Percentiles rank a stretch among this genome's conserved stretches.
phyloP scores from a whole-genome alignment of 257 asterid genomes.

The Sherardia arvensis region DNA sequence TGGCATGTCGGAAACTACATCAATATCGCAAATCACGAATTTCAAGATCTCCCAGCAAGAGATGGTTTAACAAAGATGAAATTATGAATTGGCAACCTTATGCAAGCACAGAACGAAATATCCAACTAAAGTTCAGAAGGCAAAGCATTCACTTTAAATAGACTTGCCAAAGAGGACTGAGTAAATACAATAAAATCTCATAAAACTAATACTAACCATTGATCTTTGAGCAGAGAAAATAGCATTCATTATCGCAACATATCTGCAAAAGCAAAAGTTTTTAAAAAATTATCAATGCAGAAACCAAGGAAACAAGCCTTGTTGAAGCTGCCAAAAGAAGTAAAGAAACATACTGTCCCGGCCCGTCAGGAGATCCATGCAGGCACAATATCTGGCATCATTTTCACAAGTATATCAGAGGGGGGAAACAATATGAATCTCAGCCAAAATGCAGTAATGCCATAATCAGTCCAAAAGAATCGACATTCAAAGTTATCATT shows the following conservation, averaged over 20 bases:
- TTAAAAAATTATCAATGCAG: slow-evolving; percentile 12
- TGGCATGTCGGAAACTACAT: neutral
- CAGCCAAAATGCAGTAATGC: neutral
- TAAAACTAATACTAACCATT: slow-evolving; percentile 41
- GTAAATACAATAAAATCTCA: neutral
- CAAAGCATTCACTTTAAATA: neutral
- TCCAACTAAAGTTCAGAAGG: neutral
- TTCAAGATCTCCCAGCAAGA: neutral
- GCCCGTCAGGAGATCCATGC: slow-evolving; percentile 97
- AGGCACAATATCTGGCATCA: slow-evolving; percentile 76
- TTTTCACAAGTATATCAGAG: slow-evolving; percentile 16
- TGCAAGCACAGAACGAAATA: neutral
- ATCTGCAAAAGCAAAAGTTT: slow-evolving; percentile 39
- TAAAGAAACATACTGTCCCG: slow-evolving; percentile 68
- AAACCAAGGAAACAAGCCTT: neutral
- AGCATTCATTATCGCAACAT: slow-evolving; percentile 91
- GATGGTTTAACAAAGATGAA: neutral
- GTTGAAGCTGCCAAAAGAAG: slow-evolving; percentile 3
- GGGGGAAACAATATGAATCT: neutral
- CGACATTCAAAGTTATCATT: slow-evolving; percentile 9
- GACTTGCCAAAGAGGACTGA: neutral
- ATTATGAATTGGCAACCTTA: neutral
- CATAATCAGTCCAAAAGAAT: neutral
- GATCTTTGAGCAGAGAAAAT: slow-evolving; percentile 94
- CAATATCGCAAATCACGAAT: neutral